These are phyloP conservation scores for Exophiala sp. DNA, from an alignment of 2,329 filamentous ascomycete genomes.

Conservation along the genomic window DNA sequence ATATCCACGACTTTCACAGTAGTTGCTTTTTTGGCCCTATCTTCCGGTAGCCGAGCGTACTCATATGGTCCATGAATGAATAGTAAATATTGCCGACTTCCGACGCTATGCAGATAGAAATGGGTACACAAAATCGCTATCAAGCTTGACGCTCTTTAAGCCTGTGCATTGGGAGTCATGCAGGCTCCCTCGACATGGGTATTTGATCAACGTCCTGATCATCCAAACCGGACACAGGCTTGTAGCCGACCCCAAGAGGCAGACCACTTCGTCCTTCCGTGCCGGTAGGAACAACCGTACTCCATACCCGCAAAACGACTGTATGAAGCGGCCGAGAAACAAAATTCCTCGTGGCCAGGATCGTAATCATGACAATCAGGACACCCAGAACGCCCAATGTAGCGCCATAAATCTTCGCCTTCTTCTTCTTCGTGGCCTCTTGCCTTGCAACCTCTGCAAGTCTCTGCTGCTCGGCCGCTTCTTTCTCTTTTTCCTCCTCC, in stretches of 20 bases:
- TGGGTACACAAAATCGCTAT: no score
- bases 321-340: conserved; percentile 15
- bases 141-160: no score
- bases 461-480: conserved; percentile 12
- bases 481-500: background rate
- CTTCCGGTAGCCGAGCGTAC: no score
- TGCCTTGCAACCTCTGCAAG: background rate
- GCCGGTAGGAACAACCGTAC: background rate
- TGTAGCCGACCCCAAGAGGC: conserved; percentile 11
- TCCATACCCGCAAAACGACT: conserved; percentile 6
- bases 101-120: no score
- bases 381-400: conserved; percentile 12
- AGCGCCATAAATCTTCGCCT: conserved; percentile 14
- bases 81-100: no score
- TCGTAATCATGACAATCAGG: conserved; percentile 12
- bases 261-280: background rate
- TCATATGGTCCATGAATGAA: no score
- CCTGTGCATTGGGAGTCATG: background rate
- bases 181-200: conserved; percentile 11
- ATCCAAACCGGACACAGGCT: conserved; percentile 7
- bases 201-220: conserved; percentile 9
- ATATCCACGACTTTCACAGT: no score
- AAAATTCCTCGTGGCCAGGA: conserved; percentile 20
- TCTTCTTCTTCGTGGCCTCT: background rate
- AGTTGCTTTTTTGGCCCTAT: no score